phyloP scores from a whole-genome alignment of 768 basidiomycete genomes.

The Trichaptum fuscoviolaceum region DNA sequence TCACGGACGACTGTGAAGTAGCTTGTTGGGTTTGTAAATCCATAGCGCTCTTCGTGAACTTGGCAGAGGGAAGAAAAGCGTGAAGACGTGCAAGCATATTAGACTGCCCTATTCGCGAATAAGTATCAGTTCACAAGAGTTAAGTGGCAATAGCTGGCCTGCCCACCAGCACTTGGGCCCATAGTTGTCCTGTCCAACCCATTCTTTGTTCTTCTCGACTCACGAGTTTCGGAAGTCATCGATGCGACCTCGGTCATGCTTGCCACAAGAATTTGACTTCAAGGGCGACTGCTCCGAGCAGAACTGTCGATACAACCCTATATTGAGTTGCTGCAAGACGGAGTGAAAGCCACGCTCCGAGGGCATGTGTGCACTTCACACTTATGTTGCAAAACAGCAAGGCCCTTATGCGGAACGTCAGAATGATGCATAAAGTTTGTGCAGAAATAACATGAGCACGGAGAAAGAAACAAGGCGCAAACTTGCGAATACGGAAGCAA shows the following conservation, averaged over 20 bases:
- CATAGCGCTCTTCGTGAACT: constrained; percentile 18
- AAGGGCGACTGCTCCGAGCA: not conserved
- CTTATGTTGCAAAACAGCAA: not conserved
- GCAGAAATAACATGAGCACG: not conserved
- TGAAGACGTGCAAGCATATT: constrained; percentile 48
- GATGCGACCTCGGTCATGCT: not conserved
- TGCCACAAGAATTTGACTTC: not conserved
- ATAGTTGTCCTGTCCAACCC: not conserved
- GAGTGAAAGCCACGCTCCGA: not conserved
- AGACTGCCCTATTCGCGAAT: constrained; percentile 26
- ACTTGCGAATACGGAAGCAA: not conserved
- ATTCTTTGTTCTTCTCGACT: not conserved
- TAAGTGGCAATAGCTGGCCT: not conserved
- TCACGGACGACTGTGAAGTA: constrained; percentile 16
- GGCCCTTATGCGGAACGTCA: not conserved
- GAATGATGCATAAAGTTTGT: not conserved
- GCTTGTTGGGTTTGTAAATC: constrained; percentile 24
- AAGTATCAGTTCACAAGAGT: not conserved
- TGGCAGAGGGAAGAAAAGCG: constrained; percentile 33
- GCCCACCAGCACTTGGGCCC: not conserved
- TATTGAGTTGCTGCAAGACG: not conserved
- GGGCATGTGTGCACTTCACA: not conserved
- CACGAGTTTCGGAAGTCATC: not conserved
- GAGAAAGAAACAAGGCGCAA: not conserved
- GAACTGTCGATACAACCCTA: not conserved